phyloP scores from a whole-genome alignment of 2,329 filamentous ascomycete genomes.

The Thielaviopsis euricoi region DNA sequence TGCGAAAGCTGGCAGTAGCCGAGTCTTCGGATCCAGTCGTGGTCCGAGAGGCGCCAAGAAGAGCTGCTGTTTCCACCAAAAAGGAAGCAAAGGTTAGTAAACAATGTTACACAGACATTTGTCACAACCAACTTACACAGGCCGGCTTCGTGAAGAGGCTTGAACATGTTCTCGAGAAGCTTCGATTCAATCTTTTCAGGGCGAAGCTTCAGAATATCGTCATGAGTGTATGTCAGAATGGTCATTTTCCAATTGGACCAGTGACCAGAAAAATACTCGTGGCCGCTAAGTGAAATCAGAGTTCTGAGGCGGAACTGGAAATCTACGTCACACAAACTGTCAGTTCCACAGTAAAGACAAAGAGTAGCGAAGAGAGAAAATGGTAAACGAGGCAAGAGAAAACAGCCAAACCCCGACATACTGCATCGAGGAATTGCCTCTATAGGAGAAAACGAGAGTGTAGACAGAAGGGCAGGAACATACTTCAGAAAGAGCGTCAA shows the following conservation, averaged over 20 bases:
- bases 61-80: conserved; percentile 2
- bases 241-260: conserved; percentile 1
- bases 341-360: neutral
- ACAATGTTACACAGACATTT: neutral
- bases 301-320: neutral
- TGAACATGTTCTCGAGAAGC: conserved; percentile 10
- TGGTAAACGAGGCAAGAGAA: neutral
- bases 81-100: neutral
- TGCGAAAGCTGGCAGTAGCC: neutral
- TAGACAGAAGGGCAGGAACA: neutral
- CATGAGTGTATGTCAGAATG: conserved; percentile 8
- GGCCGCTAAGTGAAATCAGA: neutral
- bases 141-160: conserved; percentile 10
- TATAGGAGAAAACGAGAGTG: neutral
- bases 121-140: conserved; percentile 6
- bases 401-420: neutral
- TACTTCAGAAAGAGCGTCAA: neutral
- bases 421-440: neutral
- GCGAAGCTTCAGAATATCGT: conserved; percentile 11
- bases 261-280: neutral
- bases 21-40: neutral
- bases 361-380: neutral
- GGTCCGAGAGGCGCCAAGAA: neutral
- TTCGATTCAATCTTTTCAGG: conserved; percentile 4
- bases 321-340: neutral